Evolutionary conservation across 495 filamentous ascomycete genomes (phyloP), one percentile per base, ranked within the genome.

Genomic region (Penicillium salamii): DNA sequence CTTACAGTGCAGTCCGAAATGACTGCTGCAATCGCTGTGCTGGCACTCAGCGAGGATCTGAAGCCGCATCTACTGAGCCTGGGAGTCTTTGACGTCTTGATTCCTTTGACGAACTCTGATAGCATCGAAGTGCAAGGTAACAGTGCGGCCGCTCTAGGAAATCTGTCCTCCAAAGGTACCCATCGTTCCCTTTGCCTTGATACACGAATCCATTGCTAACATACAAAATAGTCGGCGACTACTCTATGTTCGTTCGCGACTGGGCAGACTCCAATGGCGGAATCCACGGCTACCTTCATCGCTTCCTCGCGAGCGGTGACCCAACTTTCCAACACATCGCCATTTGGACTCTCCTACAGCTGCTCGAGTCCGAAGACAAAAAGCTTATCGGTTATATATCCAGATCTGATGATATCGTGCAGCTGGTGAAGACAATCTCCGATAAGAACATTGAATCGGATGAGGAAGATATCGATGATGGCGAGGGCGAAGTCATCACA

Each of bases 121-220:
- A 97, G 91, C 58, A 91, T 97, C 35, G 93, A 98, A 72, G 93
- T 98, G 1, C 93, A 98, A 70, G 93, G 93, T 2, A 98, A 98
- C 62, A 97, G 95, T 66, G 93, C 93, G 19, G 93, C 93, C 3
- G 93, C 93, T 15, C 69, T 98, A 28, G 93, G 93, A 31, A 98
- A 98, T 59, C 75, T 98, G 11, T 97, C 91, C 0, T 96, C 92
- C 0, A 98, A 98, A 84, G 91, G 92, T 96, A 76, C 56, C 33
- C 35, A 31, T 35, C 24, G 28, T 13, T 46, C 19, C 17, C 13
- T 14, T 13, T 21, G 1, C 32, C 24, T 32, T 33, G 12, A 12
- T 34, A 11, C 6, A 1, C 11, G 11, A 14, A 40, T 31, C 23
- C n/a, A 20, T 8, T 28, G 21, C 48, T 55, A 55, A 55, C 24